Base-by-base conservation (phyloP, 208 protist species). In the Trypanosoma caninum region DNA sequence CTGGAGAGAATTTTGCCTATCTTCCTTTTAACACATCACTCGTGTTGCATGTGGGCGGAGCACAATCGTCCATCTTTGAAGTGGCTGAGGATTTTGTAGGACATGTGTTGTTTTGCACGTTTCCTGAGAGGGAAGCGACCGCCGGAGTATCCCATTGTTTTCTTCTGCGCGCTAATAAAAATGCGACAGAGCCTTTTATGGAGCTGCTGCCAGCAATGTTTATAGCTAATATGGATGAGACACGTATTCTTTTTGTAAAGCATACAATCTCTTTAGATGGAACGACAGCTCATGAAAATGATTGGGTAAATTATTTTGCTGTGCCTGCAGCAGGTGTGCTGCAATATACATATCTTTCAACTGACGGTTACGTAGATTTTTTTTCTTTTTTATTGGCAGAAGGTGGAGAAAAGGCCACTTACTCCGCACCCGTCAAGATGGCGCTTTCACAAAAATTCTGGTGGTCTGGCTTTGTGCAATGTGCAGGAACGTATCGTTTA, bases 381-480 rank as follows among this genome's bases (percentile, higher is more conserved):
- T 59, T 82, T 45, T 30, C 77, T 44, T 86, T 82, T 59, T 59
- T 73, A 25, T 73, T 52, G 65, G 50, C 20, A 11, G 56, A 40
- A 2, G 25, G 5, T 51, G 28, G 27, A 20, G 56, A 40, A 3
- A 35, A 58, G 20, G 13, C 20, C 1, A 33, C 22, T 14, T 65
- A 51, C 23, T 35, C 46, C 18, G 27, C 38, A 9, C 28, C 48
- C 22, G 44, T 82, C 10, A 66, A 80, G 50, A 73, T 56, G 11
- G 64, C 69, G 30, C 54, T 82, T 25, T 61, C 68, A 30, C 53
- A 73, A 34, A 52, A 64, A 52, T 74, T 65, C 23, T 56, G 56
- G 23, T 80, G 76, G 59, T 76, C 60, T 25, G 73, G 76, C 16
- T 81, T 76, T 37, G 51, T 88, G 10, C 56, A 74, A 40, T 79